Conservation (phyloP, 2,329 filamentous ascomycete genomes). For the Cladophialophora exuberans region DNA sequence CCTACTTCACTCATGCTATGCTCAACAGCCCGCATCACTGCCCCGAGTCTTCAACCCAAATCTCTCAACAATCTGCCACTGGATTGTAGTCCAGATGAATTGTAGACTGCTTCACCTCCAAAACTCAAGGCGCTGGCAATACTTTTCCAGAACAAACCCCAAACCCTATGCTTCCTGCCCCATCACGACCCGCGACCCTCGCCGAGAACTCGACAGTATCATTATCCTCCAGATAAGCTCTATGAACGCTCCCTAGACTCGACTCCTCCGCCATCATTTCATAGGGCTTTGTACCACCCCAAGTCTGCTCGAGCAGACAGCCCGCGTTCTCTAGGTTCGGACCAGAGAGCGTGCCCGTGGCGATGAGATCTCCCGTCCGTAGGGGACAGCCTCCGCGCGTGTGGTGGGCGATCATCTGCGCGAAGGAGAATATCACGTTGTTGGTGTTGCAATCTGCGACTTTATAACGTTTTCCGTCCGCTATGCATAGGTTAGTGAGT, state of each 20-base stretch:
- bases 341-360: conserved; percentile 77
- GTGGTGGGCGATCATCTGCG: conserved; percentile 80
- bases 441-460: conserved; percentile 64
- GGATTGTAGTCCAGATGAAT: no score
- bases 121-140: no score
- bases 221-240: conserved; percentile 72
- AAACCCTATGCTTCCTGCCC: no score
- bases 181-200: no score
- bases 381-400: conserved; percentile 74
- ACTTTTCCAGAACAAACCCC: no score
- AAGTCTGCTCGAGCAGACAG: conserved; percentile 71
- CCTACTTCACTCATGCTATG: no score
- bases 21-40: no score
- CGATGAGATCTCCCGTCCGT: conserved; percentile 72
- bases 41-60: no score
- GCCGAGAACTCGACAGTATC: conserved; percentile 70
- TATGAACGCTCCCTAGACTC: conserved; percentile 60
- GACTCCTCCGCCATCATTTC: conserved; percentile 49
- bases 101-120: no score
- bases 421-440: conserved; percentile 76
- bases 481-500: background rate
- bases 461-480: background rate
- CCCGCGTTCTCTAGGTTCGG: conserved; percentile 59
- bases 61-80: no score
- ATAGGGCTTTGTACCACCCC: conserved; percentile 67